Base-by-base conservation (phyloP, 208 protist genomes). In the Acanthamoeba lenticulata region DNA sequence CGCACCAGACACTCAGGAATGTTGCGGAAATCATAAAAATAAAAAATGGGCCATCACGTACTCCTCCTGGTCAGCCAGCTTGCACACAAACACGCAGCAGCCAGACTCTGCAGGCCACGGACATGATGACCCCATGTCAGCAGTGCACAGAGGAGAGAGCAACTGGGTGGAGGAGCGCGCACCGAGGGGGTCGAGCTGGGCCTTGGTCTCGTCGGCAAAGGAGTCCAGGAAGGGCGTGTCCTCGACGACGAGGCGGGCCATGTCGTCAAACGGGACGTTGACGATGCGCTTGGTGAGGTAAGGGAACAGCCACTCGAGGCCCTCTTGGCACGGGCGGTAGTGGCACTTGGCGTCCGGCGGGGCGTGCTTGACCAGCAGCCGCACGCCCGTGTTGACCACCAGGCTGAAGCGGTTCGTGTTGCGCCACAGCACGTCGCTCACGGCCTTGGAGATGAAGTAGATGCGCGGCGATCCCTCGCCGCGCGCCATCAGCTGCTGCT, bases 311-410 rank as follows among this genome's bases (percentile, higher is more conserved):
- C 32, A 79, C 6, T 79, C 36, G 32, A 79, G 1, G 29, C 67
- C 67, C 67, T 79, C 67, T 27, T 79, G 67, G 38, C 67, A 79
- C 32, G 38, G 67, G 67, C 67, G 67, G 38, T 45, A 79, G 67
- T 38, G 67, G 67, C 67, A 79, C 67, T 79, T 44, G 67, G 38
- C 67, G 67, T 44, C 29, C 11, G 67, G 67, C 0, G 67, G 67
- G 6, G 67, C 38, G 67, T 79, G 67, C 67, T 79, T 79, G 7
- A 44, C 38, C 36, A 79, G 38, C 36, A 79, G 19, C 29, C 67
- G 67, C 6, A 79, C 29, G 67, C 67, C 67, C 17, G 67, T 79
- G 38, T 79, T 79, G 21, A 79, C 38, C 21, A 62, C 55, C 55
- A 29, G 55, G 15, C 32, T 44, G 38, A 79, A 79, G 67, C 67